These are phyloP conservation scores for Neopestalotiopsis sp. DNA, from an alignment of 2,329 filamentous ascomycete genomes.

Conservation along the genomic window DNA sequence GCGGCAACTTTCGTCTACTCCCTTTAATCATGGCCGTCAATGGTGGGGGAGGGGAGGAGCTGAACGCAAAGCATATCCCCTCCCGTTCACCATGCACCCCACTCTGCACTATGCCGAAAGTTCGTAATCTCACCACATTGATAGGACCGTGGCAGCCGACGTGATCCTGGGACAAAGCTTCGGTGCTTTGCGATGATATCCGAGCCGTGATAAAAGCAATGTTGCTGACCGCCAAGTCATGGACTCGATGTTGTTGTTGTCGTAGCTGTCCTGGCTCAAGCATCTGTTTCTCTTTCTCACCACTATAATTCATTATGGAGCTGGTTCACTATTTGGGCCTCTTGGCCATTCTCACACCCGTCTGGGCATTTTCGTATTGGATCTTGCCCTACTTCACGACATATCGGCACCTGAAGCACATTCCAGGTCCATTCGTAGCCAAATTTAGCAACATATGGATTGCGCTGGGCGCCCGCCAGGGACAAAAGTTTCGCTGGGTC, in stretches of 20 bases:
- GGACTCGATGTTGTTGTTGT: too few species aligned
- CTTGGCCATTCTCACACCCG: background rate
- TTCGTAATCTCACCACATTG: constrained; percentile 3
- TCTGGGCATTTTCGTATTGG: constrained; percentile 14
- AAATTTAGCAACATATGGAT: constrained; percentile 17
- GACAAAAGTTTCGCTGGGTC: constrained; percentile 11
- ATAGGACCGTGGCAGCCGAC: background rate
- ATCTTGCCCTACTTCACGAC: constrained; percentile 16
- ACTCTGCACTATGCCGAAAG: background rate
- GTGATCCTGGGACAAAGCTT: background rate
- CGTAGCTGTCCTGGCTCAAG: background rate
- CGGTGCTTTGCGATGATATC: background rate
- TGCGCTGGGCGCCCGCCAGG: constrained; percentile 11
- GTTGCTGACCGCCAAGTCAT: too few species aligned
- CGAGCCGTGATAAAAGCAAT: too few species aligned
- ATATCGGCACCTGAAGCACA: constrained; percentile 13
- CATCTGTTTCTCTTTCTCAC: background rate
- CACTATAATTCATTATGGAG: background rate
- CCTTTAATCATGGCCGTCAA: background rate
- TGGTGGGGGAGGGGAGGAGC: background rate
- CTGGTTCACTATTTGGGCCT: constrained; percentile 10
- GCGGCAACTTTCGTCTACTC: background rate
- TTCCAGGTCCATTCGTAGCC: constrained; percentile 9
- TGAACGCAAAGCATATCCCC: background rate
- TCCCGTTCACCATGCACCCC: background rate